Base-by-base conservation (phyloP, 176 grass and related monocot genomes). In the Puccinellia tenuiflora region DNA sequence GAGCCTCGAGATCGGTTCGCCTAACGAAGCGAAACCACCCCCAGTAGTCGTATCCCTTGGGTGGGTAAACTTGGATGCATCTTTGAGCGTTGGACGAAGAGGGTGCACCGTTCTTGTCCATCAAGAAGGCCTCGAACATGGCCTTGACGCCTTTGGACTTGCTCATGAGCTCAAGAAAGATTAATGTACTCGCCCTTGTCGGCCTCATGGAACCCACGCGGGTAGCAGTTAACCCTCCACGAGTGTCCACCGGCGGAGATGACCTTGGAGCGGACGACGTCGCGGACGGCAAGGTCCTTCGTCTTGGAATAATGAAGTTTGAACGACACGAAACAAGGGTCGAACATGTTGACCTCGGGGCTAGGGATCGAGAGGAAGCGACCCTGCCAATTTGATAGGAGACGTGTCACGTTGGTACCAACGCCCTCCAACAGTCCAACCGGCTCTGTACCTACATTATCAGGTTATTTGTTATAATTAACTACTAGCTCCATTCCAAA, bases 221-320 rank as follows among this genome's bases (percentile, higher is more conserved):
- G 81, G 50, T 52, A 71, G 68, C 54, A 88, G 4, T 43, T 25
- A 15, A 88, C 6, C 68, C 12, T 62, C 85, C 85, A 91, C 4
- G 54, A 71, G 50, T 87, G 55, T 2, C 81, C 81, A 12, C 68
- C 89, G 0, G 51, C 81, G 11, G 57, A 80, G 76, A 91, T 20
- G 54, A 47, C 12, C 0, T 56, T 53, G 5, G 38, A 88, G 6
- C 5, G 20, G 45, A 87, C 11, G 65, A 52, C 17, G 26, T 4
- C 26, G 26, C 59, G 28, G 59, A 31, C 17, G 14, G 59, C 28
- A 31, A 62, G 26, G 13, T 62, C 28, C 59, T 30, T 6, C 59
- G 59, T 17, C 59, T 7, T 14, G 16, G 59, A 62, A 62, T 30
- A 62, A 2, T 31, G 0, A 62, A 62, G 26, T 62, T 17, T 62